These are phyloP conservation scores for Leccinum griseonigrum DNA, from an alignment of 1,284 basidiomycete genomes.

Conservation along the genomic window DNA sequence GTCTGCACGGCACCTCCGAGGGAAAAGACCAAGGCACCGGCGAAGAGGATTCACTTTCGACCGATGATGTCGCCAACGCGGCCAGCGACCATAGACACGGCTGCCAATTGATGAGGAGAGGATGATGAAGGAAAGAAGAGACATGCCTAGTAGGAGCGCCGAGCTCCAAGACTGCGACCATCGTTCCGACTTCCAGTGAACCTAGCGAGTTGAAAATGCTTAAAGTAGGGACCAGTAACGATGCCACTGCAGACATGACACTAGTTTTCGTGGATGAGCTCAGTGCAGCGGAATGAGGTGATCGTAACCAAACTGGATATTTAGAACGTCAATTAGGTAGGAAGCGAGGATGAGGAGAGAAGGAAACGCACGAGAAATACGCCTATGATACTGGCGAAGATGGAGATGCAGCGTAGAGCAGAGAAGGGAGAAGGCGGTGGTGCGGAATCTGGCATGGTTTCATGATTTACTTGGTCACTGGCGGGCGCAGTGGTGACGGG, in stretches of 20 bases:
- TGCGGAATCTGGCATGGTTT: conserved; percentile 42
- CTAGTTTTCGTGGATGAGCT: conserved; percentile 42
- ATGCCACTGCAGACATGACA: conserved; percentile 78
- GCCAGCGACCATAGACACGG: conserved; percentile 89
- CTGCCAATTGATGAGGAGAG: conserved; percentile 38
- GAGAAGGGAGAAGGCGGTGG: conserved; percentile 36
- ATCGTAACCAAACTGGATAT: conserved; percentile 81
- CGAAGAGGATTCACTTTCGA: conserved; percentile 83
- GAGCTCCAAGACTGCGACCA: conserved; percentile 91
- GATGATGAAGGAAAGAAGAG: not conserved
- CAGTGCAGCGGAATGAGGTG: conserved; percentile 39
- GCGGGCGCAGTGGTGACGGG: conserved; percentile 10
- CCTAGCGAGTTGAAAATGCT: conserved; percentile 79
- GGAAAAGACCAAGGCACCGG: conserved; percentile 86
- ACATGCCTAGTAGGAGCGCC: conserved; percentile 78
- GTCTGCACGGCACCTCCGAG: conserved; percentile 91
- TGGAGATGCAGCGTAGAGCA: conserved; percentile 77
- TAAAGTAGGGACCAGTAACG: conserved; percentile 93
- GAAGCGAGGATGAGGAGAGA: not conserved
- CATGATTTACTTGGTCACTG: conserved; percentile 33
- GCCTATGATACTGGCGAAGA: conserved; percentile 78
- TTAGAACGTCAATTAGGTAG: conserved; percentile 13
- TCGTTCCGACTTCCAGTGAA: conserved; percentile 69
- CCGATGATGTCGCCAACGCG: conserved; percentile 86
- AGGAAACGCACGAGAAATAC: conserved; percentile 73